These are phyloP conservation scores for Lactarius indigo DNA, from an alignment of 768 basidiomycete species.

Conservation along the genomic window DNA sequence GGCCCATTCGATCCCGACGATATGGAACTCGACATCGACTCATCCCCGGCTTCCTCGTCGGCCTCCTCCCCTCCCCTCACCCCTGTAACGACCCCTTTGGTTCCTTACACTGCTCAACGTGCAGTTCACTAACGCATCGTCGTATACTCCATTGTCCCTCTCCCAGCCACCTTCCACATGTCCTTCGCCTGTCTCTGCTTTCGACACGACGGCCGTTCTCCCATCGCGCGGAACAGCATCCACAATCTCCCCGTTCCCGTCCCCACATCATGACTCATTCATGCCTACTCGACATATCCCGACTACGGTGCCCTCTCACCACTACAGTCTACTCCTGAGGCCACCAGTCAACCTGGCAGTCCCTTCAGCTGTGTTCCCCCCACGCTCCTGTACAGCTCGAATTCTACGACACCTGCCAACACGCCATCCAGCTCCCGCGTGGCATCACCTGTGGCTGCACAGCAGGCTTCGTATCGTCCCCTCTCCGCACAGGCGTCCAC, in stretches of 20 bases:
- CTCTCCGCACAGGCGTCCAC: conserved; percentile 28
- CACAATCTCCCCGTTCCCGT: conserved; percentile 36
- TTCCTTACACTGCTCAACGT: conserved; percentile 29
- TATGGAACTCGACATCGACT: conserved; percentile 73
- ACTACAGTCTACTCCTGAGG: conserved; percentile 49
- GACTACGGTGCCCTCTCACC: conserved; percentile 53
- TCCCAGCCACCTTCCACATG: conserved; percentile 31
- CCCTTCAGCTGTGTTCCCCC: conserved; percentile 57
- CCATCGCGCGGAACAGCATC: conserved; percentile 40
- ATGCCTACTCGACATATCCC: conserved; percentile 62
- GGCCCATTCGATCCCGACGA: conserved; percentile 70
- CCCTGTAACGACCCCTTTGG: conserved; percentile 42
- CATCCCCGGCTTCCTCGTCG: conserved; percentile 34
- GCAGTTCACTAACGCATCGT: conserved; percentile 23
- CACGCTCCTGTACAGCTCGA: conserved; percentile 47
- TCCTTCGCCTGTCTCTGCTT: conserved; percentile 43
- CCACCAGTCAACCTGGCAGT: conserved; percentile 30
- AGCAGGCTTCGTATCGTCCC: conserved; percentile 31
- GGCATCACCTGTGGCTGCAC: conserved; percentile 31
- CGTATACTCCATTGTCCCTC: conserved; percentile 32
- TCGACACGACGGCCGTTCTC: conserved; percentile 53
- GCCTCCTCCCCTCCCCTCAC: conserved; percentile 44
- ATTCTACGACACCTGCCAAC: conserved; percentile 41
- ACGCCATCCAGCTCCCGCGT: conserved; percentile 50
- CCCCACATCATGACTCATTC: conserved; percentile 50